Evolutionary conservation across 345 rosid species (phyloP).

Genomic region (Gossypium mustelinum): DNA sequence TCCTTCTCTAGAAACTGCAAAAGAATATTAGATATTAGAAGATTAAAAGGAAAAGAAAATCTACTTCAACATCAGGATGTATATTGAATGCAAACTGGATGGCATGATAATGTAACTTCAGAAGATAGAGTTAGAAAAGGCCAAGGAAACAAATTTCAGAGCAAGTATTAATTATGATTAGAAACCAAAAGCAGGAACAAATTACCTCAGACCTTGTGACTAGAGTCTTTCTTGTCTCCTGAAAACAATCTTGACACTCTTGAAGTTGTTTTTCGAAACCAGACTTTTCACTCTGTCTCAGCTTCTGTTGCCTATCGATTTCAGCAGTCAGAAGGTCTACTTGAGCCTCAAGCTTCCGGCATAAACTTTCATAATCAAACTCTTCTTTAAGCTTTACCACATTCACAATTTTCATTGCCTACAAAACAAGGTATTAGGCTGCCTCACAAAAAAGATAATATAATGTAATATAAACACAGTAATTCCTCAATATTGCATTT

Average conservation of each 20-base stretch:
- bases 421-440: constrained; percentile 29
- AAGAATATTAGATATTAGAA: constrained; percentile 10
- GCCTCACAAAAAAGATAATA: neutral
- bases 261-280: constrained; percentile 52
- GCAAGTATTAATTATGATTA: neutral
- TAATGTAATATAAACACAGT: neutral
- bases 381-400: constrained; percentile 89
- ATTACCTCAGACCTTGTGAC: constrained; percentile 75
- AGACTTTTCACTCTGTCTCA: constrained; percentile 51
- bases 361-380: constrained; percentile 84
- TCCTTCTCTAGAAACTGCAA: constrained; percentile 72
- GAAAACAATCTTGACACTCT: constrained; percentile 46
- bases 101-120: neutral
- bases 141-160: neutral
- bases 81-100: neutral
- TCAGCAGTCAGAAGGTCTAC: constrained; percentile 86
- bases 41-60: neutral
- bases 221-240: constrained; percentile 40
- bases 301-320: constrained; percentile 69
- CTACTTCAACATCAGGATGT: constrained; percentile 9
- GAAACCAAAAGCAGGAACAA: constrained; percentile 27
- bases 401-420: constrained; percentile 95
- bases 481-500: too few species aligned
- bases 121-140: neutral
- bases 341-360: constrained; percentile 75